Evolutionary conservation across 176 grass and related monocot genomes (phyloP).

Genomic region (Carex kokanica): DNA sequence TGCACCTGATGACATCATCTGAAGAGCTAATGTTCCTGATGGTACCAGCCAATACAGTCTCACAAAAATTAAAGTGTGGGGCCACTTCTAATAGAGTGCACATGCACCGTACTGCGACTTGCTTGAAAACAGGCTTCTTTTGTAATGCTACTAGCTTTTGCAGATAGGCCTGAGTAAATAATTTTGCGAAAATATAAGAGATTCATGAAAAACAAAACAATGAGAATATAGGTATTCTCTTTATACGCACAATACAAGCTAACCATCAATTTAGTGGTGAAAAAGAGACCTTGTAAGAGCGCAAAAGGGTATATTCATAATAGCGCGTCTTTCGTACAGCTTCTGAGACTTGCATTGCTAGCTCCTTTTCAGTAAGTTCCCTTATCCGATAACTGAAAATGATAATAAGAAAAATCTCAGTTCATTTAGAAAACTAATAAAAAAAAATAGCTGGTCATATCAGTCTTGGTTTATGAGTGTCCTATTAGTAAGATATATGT

Average conservation of each 20-base stretch:
- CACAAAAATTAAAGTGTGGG: conserved; percentile 86
- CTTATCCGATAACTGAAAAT: conserved; percentile 78
- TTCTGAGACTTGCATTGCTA: conserved; percentile 78
- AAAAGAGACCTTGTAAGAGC: conserved; percentile 73
- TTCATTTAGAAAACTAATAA: conserved; percentile 16
- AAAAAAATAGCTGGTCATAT: conserved; percentile 3
- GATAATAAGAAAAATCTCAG: conserved; percentile 25
- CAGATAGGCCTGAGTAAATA: conserved; percentile 65
- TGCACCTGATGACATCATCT: conserved; percentile 75
- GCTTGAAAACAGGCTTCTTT: conserved; percentile 47
- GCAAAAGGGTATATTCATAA: conserved; percentile 83
- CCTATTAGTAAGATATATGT: background rate
- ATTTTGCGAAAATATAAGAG: conserved; percentile 3
- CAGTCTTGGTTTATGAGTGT: background rate
- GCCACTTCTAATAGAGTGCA: conserved; percentile 74
- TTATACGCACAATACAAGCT: background rate
- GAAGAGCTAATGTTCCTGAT: conserved; percentile 83
- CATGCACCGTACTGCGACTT: conserved; percentile 67
- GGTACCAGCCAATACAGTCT: conserved; percentile 63
- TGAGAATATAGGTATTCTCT: background rate
- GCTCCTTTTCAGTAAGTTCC: conserved; percentile 87
- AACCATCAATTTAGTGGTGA: background rate
- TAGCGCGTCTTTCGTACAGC: conserved; percentile 67
- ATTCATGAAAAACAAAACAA: too few species aligned
- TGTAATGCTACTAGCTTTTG: conserved; percentile 69